Percentiles rank a stretch among this genome's conserved stretches.
phyloP scores from a whole-genome alignment of 805 yeast genomes.

The Starmerella bacillaris region DNA sequence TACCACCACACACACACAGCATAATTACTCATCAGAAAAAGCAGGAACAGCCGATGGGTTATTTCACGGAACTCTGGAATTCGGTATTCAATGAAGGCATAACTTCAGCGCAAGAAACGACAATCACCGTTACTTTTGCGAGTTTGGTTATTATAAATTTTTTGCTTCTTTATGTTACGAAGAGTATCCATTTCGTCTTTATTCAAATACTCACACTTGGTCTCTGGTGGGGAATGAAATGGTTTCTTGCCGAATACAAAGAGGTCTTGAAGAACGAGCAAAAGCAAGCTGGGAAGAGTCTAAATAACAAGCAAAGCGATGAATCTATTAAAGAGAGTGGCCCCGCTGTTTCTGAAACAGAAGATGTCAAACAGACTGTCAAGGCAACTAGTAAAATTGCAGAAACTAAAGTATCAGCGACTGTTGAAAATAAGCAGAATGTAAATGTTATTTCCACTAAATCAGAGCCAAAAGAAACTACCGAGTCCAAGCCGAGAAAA shows the following conservation, averaged over 20 bases:
- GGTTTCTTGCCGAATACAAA: slow-evolving; percentile 57
- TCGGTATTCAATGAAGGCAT: slow-evolving; percentile 87
- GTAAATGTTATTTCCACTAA: no score
- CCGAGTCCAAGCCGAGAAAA: background rate
- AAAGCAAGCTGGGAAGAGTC: background rate
- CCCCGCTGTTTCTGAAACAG: background rate
- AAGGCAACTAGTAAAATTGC: background rate
- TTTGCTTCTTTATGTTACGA: slow-evolving; percentile 40
- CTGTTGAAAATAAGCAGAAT: background rate
- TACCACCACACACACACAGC: no score
- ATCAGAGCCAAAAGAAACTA: background rate
- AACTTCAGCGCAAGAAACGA: slow-evolving; percentile 69
- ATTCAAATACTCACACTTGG: slow-evolving; percentile 38
- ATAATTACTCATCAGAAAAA: no score
- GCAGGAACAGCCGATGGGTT: background rate
- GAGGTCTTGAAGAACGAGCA: background rate
- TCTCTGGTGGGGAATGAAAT: slow-evolving; percentile 64
- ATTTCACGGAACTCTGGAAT: slow-evolving; percentile 41
- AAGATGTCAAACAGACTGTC: background rate
- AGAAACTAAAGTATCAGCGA: background rate
- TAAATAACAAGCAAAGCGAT: slow-evolving; percentile 1
- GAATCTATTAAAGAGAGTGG: background rate
- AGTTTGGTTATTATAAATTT: slow-evolving; percentile 41
- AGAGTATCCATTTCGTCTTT: slow-evolving; percentile 47
- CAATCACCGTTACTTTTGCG: slow-evolving; percentile 71